phyloP scores from a whole-genome alignment of 805 yeast genomes.

The Yamadazyma insecticola region DNA sequence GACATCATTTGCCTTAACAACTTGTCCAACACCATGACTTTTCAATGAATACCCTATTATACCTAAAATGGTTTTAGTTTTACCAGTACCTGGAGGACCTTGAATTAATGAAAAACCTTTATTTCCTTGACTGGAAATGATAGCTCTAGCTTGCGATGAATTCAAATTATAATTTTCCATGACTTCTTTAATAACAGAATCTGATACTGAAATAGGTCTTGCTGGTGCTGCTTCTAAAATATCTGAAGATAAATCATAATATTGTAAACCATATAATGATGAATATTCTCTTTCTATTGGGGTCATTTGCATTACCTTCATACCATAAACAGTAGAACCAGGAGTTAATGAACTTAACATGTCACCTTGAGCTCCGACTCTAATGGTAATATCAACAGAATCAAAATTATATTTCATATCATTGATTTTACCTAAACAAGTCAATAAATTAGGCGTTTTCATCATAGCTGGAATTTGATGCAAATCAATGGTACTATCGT shows the following conservation, averaged over 20 bases:
- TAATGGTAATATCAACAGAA: conserved; percentile 67
- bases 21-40: conserved; percentile 13
- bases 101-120: conserved; percentile 88
- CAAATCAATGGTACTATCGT: conserved; percentile 8
- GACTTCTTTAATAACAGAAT: conserved; percentile 34
- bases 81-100: conserved; percentile 99
- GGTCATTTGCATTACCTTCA: conserved; percentile 79
- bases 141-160: conserved; percentile 87
- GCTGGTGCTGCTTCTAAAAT: conserved; percentile 67
- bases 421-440: conserved; percentile 77
- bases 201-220: conserved; percentile 27
- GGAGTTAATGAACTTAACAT: conserved; percentile 58
- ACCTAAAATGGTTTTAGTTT: conserved; percentile 93
- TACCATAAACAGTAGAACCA: conserved; percentile 56
- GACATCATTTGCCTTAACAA: conserved; percentile 7
- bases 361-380: conserved; percentile 55
- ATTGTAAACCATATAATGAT: conserved; percentile 74
- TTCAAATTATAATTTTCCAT: conserved; percentile 59
- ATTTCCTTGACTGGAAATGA: conserved; percentile 61
- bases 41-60: conserved; percentile 72
- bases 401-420: conserved; percentile 67
- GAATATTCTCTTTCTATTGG: conserved; percentile 92
- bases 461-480: conserved; percentile 19
- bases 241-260: conserved; percentile 68
- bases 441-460: conserved; percentile 28